Evolutionary conservation across 2,329 filamentous ascomycete genomes (phyloP).

Genomic region (Capronia epimyces): DNA sequence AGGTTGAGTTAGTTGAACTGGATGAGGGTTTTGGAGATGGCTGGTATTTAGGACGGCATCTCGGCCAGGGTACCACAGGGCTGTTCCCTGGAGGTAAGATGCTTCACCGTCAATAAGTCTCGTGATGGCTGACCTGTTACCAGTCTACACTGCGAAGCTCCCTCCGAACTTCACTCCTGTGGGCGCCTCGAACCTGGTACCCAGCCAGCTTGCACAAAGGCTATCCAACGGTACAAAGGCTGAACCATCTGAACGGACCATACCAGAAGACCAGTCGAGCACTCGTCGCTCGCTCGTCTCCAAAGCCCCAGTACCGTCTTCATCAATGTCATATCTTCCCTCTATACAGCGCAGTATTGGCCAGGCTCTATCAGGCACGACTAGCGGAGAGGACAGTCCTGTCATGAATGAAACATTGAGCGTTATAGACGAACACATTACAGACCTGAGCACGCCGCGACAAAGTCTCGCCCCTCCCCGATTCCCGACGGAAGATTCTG

Average conservation of each 20-base stretch:
- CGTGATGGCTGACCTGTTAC: slow-evolving; percentile 5
- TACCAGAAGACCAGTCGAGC: slow-evolving; percentile 23
- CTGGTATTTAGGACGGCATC: slow-evolving; percentile 55
- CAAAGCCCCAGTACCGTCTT: slow-evolving; percentile 37
- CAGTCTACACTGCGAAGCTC: slow-evolving; percentile 29
- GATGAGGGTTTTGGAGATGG: slow-evolving; percentile 64
- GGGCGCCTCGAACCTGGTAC: slow-evolving; percentile 4
- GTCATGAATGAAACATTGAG: slow-evolving; percentile 93
- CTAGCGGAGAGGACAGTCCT: slow-evolving; percentile 56
- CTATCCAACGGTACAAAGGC: slow-evolving; percentile 1
- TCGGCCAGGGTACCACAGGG: slow-evolving; percentile 39
- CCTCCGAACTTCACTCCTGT: slow-evolving; percentile 20
- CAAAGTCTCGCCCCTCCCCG: slow-evolving; percentile 41
- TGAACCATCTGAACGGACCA: slow-evolving; percentile 25
- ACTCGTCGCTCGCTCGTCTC: slow-evolving; percentile 28
- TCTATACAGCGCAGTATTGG: slow-evolving; percentile 43
- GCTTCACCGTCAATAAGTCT: neutral
- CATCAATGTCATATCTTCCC: slow-evolving; percentile 33
- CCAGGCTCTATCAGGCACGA: slow-evolving; percentile 47
- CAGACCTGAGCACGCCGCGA: slow-evolving; percentile 65
- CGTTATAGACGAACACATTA: slow-evolving; percentile 96
- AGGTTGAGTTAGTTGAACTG: slow-evolving; percentile 58
- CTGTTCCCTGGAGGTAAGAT: slow-evolving; percentile 45
- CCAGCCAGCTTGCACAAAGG: slow-evolving; percentile 4
- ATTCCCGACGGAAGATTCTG: slow-evolving; percentile 53